These are phyloP conservation scores for Isoetes engelmannii DNA, from an alignment of 83 land plant genomes.

Conservation along the genomic window DNA sequence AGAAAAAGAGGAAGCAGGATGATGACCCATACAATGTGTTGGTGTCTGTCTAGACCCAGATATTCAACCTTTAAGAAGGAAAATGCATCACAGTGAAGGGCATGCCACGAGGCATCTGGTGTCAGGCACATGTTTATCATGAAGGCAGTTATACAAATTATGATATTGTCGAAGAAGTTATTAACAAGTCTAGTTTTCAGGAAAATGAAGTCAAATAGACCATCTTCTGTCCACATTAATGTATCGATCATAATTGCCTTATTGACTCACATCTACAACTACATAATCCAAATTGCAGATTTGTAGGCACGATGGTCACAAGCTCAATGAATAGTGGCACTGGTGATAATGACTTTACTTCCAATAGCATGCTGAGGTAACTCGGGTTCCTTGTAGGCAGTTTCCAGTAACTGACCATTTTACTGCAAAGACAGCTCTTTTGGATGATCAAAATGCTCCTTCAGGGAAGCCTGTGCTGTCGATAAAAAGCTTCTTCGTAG, in stretches of 20 bases:
- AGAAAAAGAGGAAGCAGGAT: neutral
- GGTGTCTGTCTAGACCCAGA: conserved; percentile 1
- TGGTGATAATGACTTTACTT: conserved; percentile 80
- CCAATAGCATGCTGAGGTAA: conserved; percentile 53
- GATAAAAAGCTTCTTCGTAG: conserved; percentile 87
- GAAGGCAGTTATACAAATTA: neutral
- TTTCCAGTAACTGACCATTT: conserved; percentile 87
- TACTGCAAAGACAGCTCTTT: conserved; percentile 70
- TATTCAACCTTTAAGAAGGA: conserved; percentile 2
- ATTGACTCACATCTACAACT: neutral
- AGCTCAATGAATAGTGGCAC: conserved; percentile 21
- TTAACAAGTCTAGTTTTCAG: neutral
- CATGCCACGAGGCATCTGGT: neutral
- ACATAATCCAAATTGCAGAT: conserved; percentile 12
- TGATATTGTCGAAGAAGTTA: conserved; percentile 9
- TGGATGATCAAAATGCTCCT: conserved; percentile 85
- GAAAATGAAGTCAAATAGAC: neutral
- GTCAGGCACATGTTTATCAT: neutral
- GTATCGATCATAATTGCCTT: neutral
- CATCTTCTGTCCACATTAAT: neutral
- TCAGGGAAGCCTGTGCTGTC: conserved; percentile 73
- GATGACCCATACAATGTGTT: neutral
- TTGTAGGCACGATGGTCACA: no score
- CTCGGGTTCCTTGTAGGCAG: conserved; percentile 81
- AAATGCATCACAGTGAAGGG: neutral